phyloP scores from a whole-genome alignment of 176 grass and related monocot genomes.

The Musa troglodytarum region DNA sequence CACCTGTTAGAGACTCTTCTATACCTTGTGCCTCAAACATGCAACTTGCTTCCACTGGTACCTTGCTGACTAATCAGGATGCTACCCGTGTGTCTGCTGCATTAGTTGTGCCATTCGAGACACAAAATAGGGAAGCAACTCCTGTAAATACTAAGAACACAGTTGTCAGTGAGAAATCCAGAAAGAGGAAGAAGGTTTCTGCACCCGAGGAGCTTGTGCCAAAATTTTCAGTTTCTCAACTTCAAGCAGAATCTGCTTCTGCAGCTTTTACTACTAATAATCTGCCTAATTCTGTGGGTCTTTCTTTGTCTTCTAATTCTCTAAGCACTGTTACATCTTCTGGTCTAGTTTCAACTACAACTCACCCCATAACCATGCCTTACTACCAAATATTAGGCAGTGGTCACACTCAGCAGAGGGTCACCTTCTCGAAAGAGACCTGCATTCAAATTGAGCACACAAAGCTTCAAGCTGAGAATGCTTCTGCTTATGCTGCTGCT shows the following conservation, averaged over 20 bases:
- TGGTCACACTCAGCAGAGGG: constrained; percentile 32
- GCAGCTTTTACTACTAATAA: constrained; percentile 31
- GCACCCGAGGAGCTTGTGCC: constrained; percentile 34
- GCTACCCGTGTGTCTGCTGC: constrained; percentile 30
- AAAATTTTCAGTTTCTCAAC: constrained; percentile 30
- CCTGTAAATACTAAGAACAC: constrained; percentile 41
- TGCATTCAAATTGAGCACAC: constrained; percentile 48
- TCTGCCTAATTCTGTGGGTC: constrained; percentile 15
- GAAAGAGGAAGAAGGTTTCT: constrained; percentile 93
- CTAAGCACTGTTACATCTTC: constrained; percentile 37
- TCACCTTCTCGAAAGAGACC: constrained; percentile 47
- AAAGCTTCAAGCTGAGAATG: constrained; percentile 55
- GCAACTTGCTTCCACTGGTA: constrained; percentile 31
- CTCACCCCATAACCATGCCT: constrained; percentile 38
- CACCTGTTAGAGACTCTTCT: constrained; percentile 38
- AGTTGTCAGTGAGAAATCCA: constrained; percentile 52
- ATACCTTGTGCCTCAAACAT: constrained; percentile 32
- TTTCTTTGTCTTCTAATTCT: constrained; percentile 45
- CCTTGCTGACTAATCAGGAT: constrained; percentile 29
- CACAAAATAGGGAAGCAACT: constrained; percentile 43
- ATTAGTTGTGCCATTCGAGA: constrained; percentile 29
- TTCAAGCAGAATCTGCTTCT: constrained; percentile 33
- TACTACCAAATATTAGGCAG: constrained; percentile 35
- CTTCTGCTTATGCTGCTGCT: constrained; percentile 38
- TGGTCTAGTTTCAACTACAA: constrained; percentile 36